phyloP scores from a whole-genome alignment of 1,284 basidiomycete genomes.

The Veloporphyrellus conicus region DNA sequence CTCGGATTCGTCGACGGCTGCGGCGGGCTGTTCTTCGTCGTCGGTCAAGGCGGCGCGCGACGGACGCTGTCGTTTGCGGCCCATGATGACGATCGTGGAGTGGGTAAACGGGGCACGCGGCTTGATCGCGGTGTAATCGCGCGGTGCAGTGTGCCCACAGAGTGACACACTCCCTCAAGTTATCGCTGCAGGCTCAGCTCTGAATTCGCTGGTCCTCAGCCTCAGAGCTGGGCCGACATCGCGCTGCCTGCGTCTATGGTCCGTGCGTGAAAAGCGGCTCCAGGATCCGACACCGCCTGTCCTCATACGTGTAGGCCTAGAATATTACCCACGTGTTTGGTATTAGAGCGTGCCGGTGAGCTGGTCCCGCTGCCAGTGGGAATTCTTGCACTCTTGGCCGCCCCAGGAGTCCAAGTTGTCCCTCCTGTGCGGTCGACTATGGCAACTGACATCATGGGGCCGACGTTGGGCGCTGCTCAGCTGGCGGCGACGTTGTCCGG shows the following conservation, averaged over 20 bases:
- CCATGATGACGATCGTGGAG: slow-evolving; percentile 14
- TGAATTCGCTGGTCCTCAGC: too few species aligned
- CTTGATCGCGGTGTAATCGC: slow-evolving; percentile 1
- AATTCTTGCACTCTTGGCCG: neutral
- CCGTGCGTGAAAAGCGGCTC: too few species aligned
- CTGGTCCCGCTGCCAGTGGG: too few species aligned
- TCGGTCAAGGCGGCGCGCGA: slow-evolving; percentile 40
- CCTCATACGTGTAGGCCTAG: too few species aligned
- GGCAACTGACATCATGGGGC: slow-evolving; percentile 24
- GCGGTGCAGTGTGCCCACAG: too few species aligned
- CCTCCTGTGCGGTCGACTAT: slow-evolving; percentile 9
- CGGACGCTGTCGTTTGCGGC: slow-evolving; percentile 49
- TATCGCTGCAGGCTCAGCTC: too few species aligned
- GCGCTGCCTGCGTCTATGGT: too few species aligned
- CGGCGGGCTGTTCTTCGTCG: slow-evolving; percentile 20
- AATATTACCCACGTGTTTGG: too few species aligned
- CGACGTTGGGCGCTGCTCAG: slow-evolving; percentile 35
- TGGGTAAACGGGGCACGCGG: slow-evolving; percentile 4
- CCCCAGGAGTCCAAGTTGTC: neutral
- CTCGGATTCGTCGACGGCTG: slow-evolving; percentile 10
- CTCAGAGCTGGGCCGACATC: too few species aligned
- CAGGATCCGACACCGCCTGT: too few species aligned
- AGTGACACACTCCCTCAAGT: too few species aligned
- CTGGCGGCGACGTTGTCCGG: slow-evolving; percentile 41
- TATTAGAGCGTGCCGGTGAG: too few species aligned